A percentile compares a stretch with the other conserved stretches of the same genome.
These are phyloP conservation scores for Monosporascus sp. DNA, from an alignment of 2,329 filamentous ascomycete species.

Conservation along the genomic window DNA sequence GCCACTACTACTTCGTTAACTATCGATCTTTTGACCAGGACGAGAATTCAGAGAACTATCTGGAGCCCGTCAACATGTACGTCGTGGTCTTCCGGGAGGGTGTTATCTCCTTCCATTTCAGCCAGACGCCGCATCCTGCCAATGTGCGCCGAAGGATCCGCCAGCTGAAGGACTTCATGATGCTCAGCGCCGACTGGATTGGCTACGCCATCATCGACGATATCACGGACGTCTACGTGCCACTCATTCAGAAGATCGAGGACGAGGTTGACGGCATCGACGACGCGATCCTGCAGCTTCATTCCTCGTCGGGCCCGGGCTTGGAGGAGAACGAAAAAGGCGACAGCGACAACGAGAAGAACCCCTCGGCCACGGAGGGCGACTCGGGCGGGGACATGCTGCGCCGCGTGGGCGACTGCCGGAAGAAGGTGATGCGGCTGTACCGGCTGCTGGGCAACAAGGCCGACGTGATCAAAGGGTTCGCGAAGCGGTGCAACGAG, in stretches of 20 bases:
- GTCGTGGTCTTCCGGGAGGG: constrained; percentile 95
- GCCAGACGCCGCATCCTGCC: constrained; percentile 89
- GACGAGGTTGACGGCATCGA: constrained; percentile 97
- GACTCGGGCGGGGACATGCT: constrained; percentile 74
- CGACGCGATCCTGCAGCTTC: constrained; percentile 78
- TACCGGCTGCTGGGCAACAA: constrained; percentile 94
- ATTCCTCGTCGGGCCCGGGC: constrained; percentile 49
- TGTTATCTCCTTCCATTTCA: constrained; percentile 94
- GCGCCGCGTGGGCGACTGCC: constrained; percentile 82
- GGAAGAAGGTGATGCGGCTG: constrained; percentile 95
- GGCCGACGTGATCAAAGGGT: constrained; percentile 98
- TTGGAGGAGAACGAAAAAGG: constrained; percentile 29
- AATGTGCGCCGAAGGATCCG: constrained; percentile 92
- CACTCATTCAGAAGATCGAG: constrained; percentile 87
- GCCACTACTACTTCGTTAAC: constrained; percentile 97
- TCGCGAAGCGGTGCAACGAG: constrained; percentile 96
- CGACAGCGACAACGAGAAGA: constrained; percentile 39
- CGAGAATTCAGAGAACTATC: constrained; percentile 77
- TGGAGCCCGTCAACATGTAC: constrained; percentile 96
- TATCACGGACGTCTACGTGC: constrained; percentile 93
- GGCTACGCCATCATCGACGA: constrained; percentile 97
- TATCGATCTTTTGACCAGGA: constrained; percentile 98
- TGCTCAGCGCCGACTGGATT: constrained; percentile 94
- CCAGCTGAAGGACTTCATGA: constrained; percentile 88
- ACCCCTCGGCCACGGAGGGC: constrained; percentile 35